These are phyloP conservation scores for Ascochyta koolunga DNA, from an alignment of 2,329 filamentous ascomycete species.

Conservation along the genomic window DNA sequence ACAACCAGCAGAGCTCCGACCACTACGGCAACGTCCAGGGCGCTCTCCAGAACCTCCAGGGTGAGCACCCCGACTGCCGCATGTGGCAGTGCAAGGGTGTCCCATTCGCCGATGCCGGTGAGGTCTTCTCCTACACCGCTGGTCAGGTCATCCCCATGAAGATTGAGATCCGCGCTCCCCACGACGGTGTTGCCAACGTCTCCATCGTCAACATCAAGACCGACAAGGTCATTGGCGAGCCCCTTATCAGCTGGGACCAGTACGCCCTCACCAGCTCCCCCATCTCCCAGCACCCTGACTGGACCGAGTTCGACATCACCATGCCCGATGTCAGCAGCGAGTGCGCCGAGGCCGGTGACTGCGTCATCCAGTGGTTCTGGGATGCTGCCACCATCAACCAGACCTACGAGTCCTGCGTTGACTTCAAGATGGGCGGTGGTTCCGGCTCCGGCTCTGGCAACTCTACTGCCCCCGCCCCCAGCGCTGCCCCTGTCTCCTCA, in stretches of 20 bases:
- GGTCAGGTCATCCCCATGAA: conserved; percentile 55
- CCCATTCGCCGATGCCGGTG: conserved; percentile 61
- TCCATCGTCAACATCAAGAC: conserved; percentile 62
- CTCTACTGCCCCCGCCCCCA: conserved; percentile 8
- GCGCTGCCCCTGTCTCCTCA: conserved; percentile 8
- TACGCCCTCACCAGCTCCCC: conserved; percentile 59
- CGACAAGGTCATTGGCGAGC: conserved; percentile 59
- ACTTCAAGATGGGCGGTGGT: conserved; percentile 57
- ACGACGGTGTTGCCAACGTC: conserved; percentile 64
- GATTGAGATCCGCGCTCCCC: conserved; percentile 59
- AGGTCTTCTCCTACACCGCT: conserved; percentile 57
- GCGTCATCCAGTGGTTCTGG: conserved; percentile 69
- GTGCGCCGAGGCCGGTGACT: conserved; percentile 57
- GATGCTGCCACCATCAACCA: conserved; percentile 61
- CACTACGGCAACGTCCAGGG: conserved; percentile 64
- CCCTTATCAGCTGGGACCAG: conserved; percentile 61
- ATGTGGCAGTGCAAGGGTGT: conserved; percentile 65
- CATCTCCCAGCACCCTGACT: conserved; percentile 48
- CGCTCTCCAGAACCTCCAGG: conserved; percentile 55
- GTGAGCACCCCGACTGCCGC: conserved; percentile 58
- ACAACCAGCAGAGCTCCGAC: conserved; percentile 60
- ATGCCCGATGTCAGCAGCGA: conserved; percentile 59
- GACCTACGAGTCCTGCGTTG: conserved; percentile 68
- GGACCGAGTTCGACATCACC: conserved; percentile 60
- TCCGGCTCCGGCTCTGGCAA: conserved; percentile 19